A percentile compares a stretch with the other conserved stretches of the same genome.
These are phyloP conservation scores for Parmales sp. DNA, from an alignment of 108 stramenopile species.

Conservation along the genomic window DNA sequence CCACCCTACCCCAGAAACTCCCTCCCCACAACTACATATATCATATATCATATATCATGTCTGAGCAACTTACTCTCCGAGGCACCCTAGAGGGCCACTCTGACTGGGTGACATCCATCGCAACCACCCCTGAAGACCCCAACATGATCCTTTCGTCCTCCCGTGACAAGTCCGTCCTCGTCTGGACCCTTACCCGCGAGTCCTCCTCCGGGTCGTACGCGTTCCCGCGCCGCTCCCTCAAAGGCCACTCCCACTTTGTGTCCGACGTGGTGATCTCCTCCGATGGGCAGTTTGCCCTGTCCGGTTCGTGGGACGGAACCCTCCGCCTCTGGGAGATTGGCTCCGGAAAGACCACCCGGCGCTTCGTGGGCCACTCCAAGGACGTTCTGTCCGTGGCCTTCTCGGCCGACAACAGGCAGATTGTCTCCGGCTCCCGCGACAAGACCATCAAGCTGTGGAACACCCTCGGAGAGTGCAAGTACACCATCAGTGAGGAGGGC, in stretches of 20 bases:
- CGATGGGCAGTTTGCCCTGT: slow-evolving; percentile 94
- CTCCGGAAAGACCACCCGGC: slow-evolving; percentile 90
- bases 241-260: slow-evolving; percentile 98
- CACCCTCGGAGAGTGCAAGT: slow-evolving; percentile 97
- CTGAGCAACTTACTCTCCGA: slow-evolving; percentile 82
- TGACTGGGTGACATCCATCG: slow-evolving; percentile 98
- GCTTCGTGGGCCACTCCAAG: slow-evolving; percentile 98
- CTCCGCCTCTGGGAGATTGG: slow-evolving; percentile 97
- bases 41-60: too few species aligned
- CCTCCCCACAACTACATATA: too few species aligned
- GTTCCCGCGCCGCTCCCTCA: slow-evolving; percentile 86
- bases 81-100: slow-evolving; percentile 84
- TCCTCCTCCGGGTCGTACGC: slow-evolving; percentile 72
- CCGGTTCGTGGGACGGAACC: slow-evolving; percentile 95
- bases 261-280: slow-evolving; percentile 89
- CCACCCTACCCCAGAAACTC: too few species aligned
- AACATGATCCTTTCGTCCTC: slow-evolving; percentile 92
- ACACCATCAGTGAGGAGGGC: slow-evolving; percentile 79
- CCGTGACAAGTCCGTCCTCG: slow-evolving; percentile 93
- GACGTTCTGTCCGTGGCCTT: slow-evolving; percentile 97
- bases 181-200: slow-evolving; percentile 85
- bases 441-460: slow-evolving; percentile 99
- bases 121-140: slow-evolving; percentile 94
- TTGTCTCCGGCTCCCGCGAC: slow-evolving; percentile 95
- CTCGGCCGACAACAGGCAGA: slow-evolving; percentile 97